Evolutionary conservation across 2,329 filamentous ascomycete genomes (phyloP).

Genomic region (Ustulina deusta): DNA sequence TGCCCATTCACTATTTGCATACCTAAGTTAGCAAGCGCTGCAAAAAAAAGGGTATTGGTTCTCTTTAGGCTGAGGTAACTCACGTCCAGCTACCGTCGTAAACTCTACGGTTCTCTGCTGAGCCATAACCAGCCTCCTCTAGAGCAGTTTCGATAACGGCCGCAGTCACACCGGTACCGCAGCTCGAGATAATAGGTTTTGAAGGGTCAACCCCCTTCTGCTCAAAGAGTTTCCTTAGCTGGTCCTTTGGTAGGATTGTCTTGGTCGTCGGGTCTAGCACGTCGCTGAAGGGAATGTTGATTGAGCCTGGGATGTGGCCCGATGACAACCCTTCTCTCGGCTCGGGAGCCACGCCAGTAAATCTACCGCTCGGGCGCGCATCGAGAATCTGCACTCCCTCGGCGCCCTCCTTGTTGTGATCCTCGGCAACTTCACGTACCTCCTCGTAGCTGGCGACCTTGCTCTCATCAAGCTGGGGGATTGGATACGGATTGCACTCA

Average conservation of each 20-base stretch:
- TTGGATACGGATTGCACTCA: slow-evolving; percentile 73
- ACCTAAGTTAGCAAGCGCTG: slow-evolving; percentile 45
- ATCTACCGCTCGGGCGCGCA: slow-evolving; percentile 83
- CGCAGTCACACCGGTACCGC: slow-evolving; percentile 94
- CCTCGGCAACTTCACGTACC: slow-evolving; percentile 79
- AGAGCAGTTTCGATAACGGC: slow-evolving; percentile 90
- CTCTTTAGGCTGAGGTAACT: slow-evolving; percentile 58
- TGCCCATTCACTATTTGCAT: slow-evolving; percentile 69
- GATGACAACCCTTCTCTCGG: slow-evolving; percentile 87
- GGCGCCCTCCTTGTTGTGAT: slow-evolving; percentile 83
- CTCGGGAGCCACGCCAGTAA: slow-evolving; percentile 85
- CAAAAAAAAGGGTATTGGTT: not conserved
- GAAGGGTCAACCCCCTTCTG: slow-evolving; percentile 81
- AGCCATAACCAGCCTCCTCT: slow-evolving; percentile 79
- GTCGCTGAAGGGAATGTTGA: slow-evolving; percentile 82
- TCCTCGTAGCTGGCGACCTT: slow-evolving; percentile 86
- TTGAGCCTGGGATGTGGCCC: slow-evolving; percentile 91
- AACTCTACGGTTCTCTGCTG: slow-evolving; percentile 74
- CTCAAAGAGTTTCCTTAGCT: slow-evolving; percentile 81
- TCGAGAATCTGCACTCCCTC: slow-evolving; percentile 91
- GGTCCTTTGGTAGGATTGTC: slow-evolving; percentile 76
- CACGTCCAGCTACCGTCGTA: slow-evolving; percentile 99
- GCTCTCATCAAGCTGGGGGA: slow-evolving; percentile 68
- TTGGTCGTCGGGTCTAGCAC: slow-evolving; percentile 88
- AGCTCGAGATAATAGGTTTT: slow-evolving; percentile 87